phyloP scores from a whole-genome alignment of 371 early-diverging fungal species.

The Mortierella sp. region DNA sequence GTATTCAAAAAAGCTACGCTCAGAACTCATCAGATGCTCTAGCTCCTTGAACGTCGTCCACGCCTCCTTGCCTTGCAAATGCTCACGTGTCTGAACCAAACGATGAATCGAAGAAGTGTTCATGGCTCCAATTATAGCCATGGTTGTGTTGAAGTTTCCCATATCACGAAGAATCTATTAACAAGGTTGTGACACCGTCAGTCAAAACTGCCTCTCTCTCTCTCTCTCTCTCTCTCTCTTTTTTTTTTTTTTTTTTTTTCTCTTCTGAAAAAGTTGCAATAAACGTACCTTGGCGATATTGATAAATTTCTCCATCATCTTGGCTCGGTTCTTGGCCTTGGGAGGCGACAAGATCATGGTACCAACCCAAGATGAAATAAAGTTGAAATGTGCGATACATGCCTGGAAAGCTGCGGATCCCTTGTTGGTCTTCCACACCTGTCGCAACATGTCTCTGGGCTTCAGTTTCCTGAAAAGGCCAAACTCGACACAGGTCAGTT shows the following conservation, averaged over 20 bases:
- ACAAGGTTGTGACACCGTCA: no score
- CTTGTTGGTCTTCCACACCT: slow-evolving; percentile 60
- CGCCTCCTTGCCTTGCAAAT: slow-evolving; percentile 62
- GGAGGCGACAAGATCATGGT: slow-evolving; percentile 72
- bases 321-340: slow-evolving; percentile 67
- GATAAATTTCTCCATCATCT: slow-evolving; percentile 74
- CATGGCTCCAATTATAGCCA: slow-evolving; percentile 82
- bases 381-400: slow-evolving; percentile 72
- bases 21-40: slow-evolving; percentile 77
- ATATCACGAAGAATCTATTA: slow-evolving; percentile 62
- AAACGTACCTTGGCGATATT: slow-evolving; percentile 67
- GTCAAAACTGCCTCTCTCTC: no score
- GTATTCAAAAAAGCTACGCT: slow-evolving; percentile 73
- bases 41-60: slow-evolving; percentile 70
- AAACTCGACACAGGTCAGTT: slow-evolving; percentile 75
- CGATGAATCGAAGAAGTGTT: slow-evolving; percentile 75
- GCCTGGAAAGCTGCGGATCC: slow-evolving; percentile 59
- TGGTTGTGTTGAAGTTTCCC: slow-evolving; percentile 79
- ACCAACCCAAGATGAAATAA: slow-evolving; percentile 76
- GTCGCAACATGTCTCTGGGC: slow-evolving; percentile 70
- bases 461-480: slow-evolving; percentile 65
- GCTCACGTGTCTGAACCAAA: slow-evolving; percentile 70
- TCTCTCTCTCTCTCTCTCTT: no score
- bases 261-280: slow-evolving; percentile 1
- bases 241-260: no score